A percentile compares a stretch with the other conserved stretches of the same genome.
phyloP scores from a whole-genome alignment of 345 rosid genomes.

The Triadica sebifera region DNA sequence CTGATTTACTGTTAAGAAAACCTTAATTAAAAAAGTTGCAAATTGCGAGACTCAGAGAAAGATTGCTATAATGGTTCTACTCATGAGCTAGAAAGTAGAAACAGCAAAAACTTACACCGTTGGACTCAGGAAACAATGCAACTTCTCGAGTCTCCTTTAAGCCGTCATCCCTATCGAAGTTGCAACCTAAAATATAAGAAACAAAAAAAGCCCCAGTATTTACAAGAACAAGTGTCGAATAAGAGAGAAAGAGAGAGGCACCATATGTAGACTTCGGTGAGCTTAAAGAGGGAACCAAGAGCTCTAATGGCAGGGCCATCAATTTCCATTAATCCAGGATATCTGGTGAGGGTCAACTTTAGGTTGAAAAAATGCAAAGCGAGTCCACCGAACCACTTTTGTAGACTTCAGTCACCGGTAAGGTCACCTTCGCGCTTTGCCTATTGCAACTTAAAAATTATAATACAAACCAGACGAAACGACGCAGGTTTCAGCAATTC shows the following conservation, averaged over 20 bases:
- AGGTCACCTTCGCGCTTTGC: not conserved
- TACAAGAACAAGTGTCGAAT: not conserved
- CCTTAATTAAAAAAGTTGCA: not conserved
- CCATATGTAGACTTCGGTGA: slow-evolving; percentile 71
- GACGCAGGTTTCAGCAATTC: not conserved
- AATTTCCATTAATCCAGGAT: slow-evolving; percentile 22
- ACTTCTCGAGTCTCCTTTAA: slow-evolving; percentile 34
- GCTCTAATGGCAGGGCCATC: slow-evolving; percentile 51
- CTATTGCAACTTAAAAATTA: not conserved
- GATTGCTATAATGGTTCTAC: no score
- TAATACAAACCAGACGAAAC: not conserved
- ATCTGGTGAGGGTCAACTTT: not conserved
- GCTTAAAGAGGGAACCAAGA: slow-evolving; percentile 71
- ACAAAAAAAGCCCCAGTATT: not conserved
- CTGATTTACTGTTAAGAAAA: not conserved
- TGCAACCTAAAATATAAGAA: not conserved
- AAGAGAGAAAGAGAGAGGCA: slow-evolving; percentile 16
- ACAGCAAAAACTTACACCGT: slow-evolving; percentile 33
- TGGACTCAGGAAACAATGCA: slow-evolving; percentile 26
- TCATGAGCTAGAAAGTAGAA: not conserved
- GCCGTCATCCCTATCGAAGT: slow-evolving; percentile 58
- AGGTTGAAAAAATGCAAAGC: not conserved
- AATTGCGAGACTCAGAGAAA: no score
- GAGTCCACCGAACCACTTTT: not conserved
- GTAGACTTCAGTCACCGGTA: not conserved